Evolutionary conservation across 352 stramenopile genomes (phyloP), one percentile per base, ranked within the genome.

Genomic region (Pythium volutum): DNA sequence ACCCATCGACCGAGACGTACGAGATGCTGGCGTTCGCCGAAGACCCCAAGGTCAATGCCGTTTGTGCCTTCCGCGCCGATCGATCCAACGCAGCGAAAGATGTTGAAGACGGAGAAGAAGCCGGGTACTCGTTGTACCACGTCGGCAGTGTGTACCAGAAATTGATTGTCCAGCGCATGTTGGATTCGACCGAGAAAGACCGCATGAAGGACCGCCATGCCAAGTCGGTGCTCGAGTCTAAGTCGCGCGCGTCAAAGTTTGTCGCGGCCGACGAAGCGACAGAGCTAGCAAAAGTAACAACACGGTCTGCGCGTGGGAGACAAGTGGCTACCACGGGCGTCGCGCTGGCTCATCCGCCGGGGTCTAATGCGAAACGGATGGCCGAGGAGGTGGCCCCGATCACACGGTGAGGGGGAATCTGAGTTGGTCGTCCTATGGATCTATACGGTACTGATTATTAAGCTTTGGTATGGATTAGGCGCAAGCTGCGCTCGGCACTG

Each of bases 131-230:
- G 36, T 68, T 94, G 41, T 72, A 86, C 46, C 81, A 87, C 52
- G 74, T 73, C 0, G 82, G 81, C 36, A 67, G 67, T 27, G 81
- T 92, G 50, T 73, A 87, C 62, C 84, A 94, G 68, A 94, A 94
- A 68, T 64, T 91, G 46, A 77, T 92, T 34, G 81, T 92, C 16
- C 82, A 92, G 74, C 79, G 84, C 33, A 69, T 90, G 69, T 72
- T 94, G 41, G 76, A 91, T 61, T 75, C 68, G 36, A 83, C 64
- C 0, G 84, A 94, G 67, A 92, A 94, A 66, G 75, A 79, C 48
- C 84, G 84, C 11, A 86, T 94, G 52, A 94, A 94, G 59, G 77
- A 92, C 62, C 78, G 81, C 16, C 84, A 94, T 58, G 80, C 79
- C 50, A 78, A 82, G 64, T 89, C 77, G 6, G 84, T 94, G 27